Evolutionary conservation across 768 basidiomycete genomes (phyloP), one percentile per base, ranked within the genome.

Genomic region (Mycena maculata): DNA sequence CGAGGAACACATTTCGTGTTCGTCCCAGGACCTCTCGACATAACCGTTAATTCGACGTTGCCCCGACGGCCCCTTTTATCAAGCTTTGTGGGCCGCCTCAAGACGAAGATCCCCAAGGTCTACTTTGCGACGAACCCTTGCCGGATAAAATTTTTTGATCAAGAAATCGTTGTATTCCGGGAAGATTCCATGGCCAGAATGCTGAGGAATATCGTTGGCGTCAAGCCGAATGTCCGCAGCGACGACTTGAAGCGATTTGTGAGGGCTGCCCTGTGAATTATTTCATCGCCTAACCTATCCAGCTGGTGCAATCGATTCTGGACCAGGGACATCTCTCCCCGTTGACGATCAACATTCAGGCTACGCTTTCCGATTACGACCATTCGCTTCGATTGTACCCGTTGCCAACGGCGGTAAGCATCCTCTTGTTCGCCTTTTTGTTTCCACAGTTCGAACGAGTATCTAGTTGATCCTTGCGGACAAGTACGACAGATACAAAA

Each of bases 321-420:
- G 98, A 99, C 75, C 98, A 99, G 79, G 90, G 92, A 39, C 96
- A 99, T 80, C 86, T 99, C n/a, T 89, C 88, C 16, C 98, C 98
- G 0, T 80, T 99, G 28, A 90, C 95, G 0, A 83, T 88, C 30
- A 87, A 91, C 59, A 90, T 97, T 36, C 93, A 97, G 72, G 95
- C 98, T 1, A 91, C 91, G 2, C 79, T 96, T 12, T 87, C 94
- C 63, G 97, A 98, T 73, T 94, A 90, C 76, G 97, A 99, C 75
- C 96, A 99, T 74, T 82, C 95, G 3, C 84, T 99, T 25, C 88
- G 98, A 11, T 81, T 99, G 30, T 99, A 99, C 75, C 98, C 98
- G 23, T 84, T 98, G 71, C 98, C 98, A 0, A 97, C 96, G 1
- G 86, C 92, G 2, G 95, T 99, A 74, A 76, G 93, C 78, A 15